Percentiles rank a stretch among this genome's conserved stretches.
These are phyloP conservation scores for Coniosporium tulheliwenetii DNA, from an alignment of 2,329 filamentous ascomycete species.

Conservation along the genomic window DNA sequence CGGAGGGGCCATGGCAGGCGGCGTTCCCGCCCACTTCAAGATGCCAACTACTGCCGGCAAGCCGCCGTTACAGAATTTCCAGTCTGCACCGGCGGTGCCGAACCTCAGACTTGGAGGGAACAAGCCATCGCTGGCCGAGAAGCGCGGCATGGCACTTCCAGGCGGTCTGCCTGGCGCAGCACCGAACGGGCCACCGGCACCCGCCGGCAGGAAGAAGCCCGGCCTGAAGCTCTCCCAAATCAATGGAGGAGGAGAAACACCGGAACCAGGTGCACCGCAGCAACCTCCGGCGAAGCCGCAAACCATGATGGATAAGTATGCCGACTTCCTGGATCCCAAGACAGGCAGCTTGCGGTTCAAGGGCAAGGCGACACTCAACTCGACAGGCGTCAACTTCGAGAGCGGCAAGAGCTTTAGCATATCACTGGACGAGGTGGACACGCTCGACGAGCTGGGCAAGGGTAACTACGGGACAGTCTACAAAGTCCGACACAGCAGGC, in stretches of 20 bases:
- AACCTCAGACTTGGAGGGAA: conserved; percentile 26
- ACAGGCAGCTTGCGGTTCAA: conserved; percentile 86
- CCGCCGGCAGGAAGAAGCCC: conserved; percentile 22
- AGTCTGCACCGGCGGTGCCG: conserved; percentile 32
- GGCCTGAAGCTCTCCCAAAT: conserved; percentile 28
- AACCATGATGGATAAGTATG: conserved; percentile 49
- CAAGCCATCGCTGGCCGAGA: conserved; percentile 48
- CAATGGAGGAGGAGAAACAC: conserved; percentile 17
- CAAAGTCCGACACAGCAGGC: conserved; percentile 78
- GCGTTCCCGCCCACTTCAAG: conserved; percentile 27
- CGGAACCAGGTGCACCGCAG: conserved; percentile 7
- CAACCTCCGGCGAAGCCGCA: conserved; percentile 16
- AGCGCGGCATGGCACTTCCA: conserved; percentile 49
- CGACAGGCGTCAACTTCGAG: conserved; percentile 81
- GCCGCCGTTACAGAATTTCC: conserved; percentile 24
- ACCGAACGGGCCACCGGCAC: conserved; percentile 14
- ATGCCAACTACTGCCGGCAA: conserved; percentile 21
- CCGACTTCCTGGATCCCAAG: conserved; percentile 79
- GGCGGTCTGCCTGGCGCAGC: conserved; percentile 33
- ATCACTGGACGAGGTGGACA: conserved; percentile 89
- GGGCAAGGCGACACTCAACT: conserved; percentile 79
- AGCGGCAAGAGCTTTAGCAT: conserved; percentile 84
- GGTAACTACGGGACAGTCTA: conserved; percentile 98
- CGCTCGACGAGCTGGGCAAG: conserved; percentile 83
- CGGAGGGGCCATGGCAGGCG: conserved; percentile 15